Base-by-base conservation (phyloP, 768 basidiomycete species). In the Rhodosporidiobolus sp. region DNA sequence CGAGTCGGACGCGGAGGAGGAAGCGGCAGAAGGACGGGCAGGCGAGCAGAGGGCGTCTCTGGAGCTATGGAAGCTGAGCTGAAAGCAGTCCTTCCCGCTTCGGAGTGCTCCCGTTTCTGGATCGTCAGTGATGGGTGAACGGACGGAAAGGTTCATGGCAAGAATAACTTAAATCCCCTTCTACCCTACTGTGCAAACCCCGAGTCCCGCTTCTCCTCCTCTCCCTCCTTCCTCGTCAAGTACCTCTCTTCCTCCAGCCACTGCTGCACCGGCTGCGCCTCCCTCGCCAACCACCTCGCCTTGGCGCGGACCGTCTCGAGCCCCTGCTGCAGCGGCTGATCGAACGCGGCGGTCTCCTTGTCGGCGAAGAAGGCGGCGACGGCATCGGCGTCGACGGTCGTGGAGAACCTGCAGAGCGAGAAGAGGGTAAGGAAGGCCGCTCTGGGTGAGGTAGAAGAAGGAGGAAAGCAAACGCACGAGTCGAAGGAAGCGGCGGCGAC, bases 361-460 rank as follows among this genome's bases (percentile, higher is more conserved):
- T 64, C 52, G 11, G 54, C 55, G 30, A 72, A 72, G 65, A 72
- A 72, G 16, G 61, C 56, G 45, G 67, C 71, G 38, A 72, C 71
- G 16, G 49, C 57, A 10, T 54, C 50, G n/a, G 66, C 71, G 45
- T 72, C 71, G 16, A 45, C 24, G 0, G 58, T 56, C 20, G 35
- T 52, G 26, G 56, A 54, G 45, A 72, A 67, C 30, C 66, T 67
- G 63, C 32, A 26, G 24, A n/a, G 55, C 10, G 34, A 26, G 6
- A n/a, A 8, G 20, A 30, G 16, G 6, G 9, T 48, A 12, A 1
- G 2, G 53, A 56, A 9, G n/a, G n/a, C n/a, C n/a, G n/a, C n/a
- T n/a, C n/a, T 2, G 26, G 8, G 30, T 14, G 19, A 0, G 4
- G 11, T n/a, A 46, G 26, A 38, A 30, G n/a, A 4, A 7, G 8